Base-by-base conservation (phyloP, 495 filamentous ascomycete genomes). In the Aspergillus funiculosus region DNA sequence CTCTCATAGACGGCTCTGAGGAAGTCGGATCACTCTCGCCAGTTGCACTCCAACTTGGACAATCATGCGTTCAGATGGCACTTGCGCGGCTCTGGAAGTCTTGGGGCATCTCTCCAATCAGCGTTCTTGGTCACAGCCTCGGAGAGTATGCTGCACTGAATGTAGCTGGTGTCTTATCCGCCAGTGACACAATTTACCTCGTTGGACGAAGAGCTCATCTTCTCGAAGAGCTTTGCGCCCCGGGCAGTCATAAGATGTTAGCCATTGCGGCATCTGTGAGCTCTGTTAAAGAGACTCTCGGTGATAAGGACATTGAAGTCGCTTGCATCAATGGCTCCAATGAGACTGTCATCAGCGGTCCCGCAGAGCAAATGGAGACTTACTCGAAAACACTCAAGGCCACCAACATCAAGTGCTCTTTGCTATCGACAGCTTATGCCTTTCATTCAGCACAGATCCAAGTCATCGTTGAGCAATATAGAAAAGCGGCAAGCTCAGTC, bases 71-170 rank as follows among this genome's bases (percentile, higher is more conserved):
- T 43, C 18, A 94, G 62, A 89, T 94, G 72, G 88, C 89, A 2
- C 69, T 94, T 30, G 81, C 85, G n/a, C 78, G 80, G 36, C 75
- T 88, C 39, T 95, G 87, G 88, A 61, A 50, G n/a, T 81, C 83
- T 4, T 83, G 86, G 74, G 89, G 86, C 24, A 72, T 94, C 47
- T 76, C 63, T 17, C 87, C 89, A 10, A 71, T 72, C 40, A 82
- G 78, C 27, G 86, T 94, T 2, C 69, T 94, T 25, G 89, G 89
- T 21, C 89, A 94, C 68, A 94, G 88, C 60, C 52, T 82, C 6
- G 89, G 89, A 40, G 90, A 95, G 63, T 95, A 90, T 64, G 87
- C 89, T 35, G 89, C 89, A 13, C 71, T 95, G 3, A 76, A 90
- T 52, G 79, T 83, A 31, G 81, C 89, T 13, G 89, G 87, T 41